Evolutionary conservation across 2,329 filamentous ascomycete species (phyloP).

Genomic region (Claviceps sp.): DNA sequence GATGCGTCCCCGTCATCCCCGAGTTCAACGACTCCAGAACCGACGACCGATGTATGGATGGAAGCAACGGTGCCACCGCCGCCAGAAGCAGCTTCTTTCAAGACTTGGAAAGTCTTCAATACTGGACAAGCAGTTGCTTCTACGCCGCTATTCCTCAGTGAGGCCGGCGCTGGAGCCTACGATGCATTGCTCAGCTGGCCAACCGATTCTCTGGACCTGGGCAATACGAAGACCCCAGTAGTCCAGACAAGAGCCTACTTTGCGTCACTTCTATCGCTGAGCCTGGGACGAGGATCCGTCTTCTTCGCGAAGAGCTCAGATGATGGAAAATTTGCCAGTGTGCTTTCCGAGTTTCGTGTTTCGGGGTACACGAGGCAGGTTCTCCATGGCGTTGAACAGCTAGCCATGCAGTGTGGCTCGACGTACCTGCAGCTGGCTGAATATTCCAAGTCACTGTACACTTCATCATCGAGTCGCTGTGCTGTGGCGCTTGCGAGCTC

Average conservation of each 20-base stretch:
- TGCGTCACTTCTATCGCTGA: constrained; percentile 49
- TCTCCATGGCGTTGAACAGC: constrained; percentile 30
- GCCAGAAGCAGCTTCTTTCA: constrained; percentile 29
- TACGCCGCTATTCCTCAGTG: constrained; percentile 48
- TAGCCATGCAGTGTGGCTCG: constrained; percentile 35
- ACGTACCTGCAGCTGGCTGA: constrained; percentile 30
- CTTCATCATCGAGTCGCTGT: constrained; percentile 28
- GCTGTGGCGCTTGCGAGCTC: constrained; percentile 39
- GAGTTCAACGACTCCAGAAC: constrained; percentile 6
- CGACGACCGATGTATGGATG: constrained; percentile 31
- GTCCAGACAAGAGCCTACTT: constrained; percentile 37
- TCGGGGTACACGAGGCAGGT: constrained; percentile 42
- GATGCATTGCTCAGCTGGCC: constrained; percentile 43
- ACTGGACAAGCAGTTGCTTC: constrained; percentile 18
- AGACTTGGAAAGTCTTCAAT: constrained; percentile 60
- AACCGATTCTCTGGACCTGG: constrained; percentile 25
- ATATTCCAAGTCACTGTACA: constrained; percentile 34
- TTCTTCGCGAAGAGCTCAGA: constrained; percentile 51
- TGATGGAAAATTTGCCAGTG: constrained; percentile 37
- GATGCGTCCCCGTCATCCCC: background rate
- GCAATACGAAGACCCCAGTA: constrained; percentile 25
- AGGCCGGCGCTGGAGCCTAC: constrained; percentile 52
- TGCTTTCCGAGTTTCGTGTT: constrained; percentile 33
- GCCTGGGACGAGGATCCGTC: constrained; percentile 57
- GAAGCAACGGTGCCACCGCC: constrained; percentile 17